These are phyloP conservation scores for Breynia disticha DNA, from an alignment of 441 rosid species.

Conservation along the genomic window DNA sequence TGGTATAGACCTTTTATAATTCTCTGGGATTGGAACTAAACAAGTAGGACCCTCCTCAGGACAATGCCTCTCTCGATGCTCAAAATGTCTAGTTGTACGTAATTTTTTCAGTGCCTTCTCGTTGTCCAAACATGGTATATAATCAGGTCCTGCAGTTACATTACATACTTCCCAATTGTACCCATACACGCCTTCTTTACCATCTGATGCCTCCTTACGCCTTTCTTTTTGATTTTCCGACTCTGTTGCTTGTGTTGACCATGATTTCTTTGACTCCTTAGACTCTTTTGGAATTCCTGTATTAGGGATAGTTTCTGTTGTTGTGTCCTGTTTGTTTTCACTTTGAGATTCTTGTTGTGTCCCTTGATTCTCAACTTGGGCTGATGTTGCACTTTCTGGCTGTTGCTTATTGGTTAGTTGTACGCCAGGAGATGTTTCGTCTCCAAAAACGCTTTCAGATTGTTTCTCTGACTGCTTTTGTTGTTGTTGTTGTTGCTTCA, in stretches of 20 bases:
- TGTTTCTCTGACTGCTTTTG: slow-evolving; percentile 11
- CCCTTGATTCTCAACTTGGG: neutral
- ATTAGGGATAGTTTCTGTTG: slow-evolving; percentile 15
- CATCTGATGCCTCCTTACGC: slow-evolving; percentile 32
- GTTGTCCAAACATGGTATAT: slow-evolving; percentile 93
- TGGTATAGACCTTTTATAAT: slow-evolving; percentile 50
- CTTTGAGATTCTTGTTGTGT: neutral
- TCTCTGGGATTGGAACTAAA: slow-evolving; percentile 52
- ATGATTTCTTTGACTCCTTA: slow-evolving; percentile 60
- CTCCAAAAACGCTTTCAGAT: slow-evolving; percentile 2
- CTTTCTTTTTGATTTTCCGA: slow-evolving; percentile 80
- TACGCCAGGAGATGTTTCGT: slow-evolving; percentile 4
- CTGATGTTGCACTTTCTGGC: neutral
- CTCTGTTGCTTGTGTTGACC: slow-evolving; percentile 71
- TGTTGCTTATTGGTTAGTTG: slow-evolving; percentile 3
- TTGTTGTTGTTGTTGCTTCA: slow-evolving; percentile 23
- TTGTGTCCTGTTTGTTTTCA: slow-evolving; percentile 13
- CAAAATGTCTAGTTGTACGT: slow-evolving; percentile 45
- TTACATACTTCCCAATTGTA: slow-evolving; percentile 70
- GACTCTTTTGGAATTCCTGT: slow-evolving; percentile 76
- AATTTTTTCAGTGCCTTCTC: slow-evolving; percentile 53
- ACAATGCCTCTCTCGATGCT: slow-evolving; percentile 94
- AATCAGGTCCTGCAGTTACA: slow-evolving; percentile 68
- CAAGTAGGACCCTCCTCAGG: slow-evolving; percentile 77
- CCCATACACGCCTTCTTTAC: slow-evolving; percentile 25